phyloP scores from a whole-genome alignment of 2,329 filamentous ascomycete genomes.

The Trichoderma polysporum region DNA sequence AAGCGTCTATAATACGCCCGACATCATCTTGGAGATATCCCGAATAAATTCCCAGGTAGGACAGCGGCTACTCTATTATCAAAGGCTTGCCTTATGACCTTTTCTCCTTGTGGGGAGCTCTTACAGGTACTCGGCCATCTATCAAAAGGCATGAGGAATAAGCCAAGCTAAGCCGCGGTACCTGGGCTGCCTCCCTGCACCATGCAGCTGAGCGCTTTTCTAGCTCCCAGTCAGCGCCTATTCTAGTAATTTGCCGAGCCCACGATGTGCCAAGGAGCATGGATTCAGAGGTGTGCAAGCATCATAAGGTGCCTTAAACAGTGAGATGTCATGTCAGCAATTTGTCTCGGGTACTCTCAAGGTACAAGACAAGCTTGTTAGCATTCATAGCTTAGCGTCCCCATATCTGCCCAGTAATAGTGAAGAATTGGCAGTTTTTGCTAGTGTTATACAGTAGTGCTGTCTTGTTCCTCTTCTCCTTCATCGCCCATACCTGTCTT shows the following conservation, averaged over 20 bases:
- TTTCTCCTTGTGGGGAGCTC: not conserved
- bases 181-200: slow-evolving; percentile 4
- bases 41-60: too few relatives aligned
- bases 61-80: too few relatives aligned
- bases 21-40: too few relatives aligned
- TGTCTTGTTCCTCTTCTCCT: not conserved
- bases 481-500: not conserved
- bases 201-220: slow-evolving; percentile 18
- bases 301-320: not conserved
- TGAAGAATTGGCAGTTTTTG: not conserved
- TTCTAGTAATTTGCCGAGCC: not conserved
- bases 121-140: too few relatives aligned
- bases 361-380: not conserved
- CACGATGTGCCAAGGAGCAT: not conserved
- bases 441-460: not conserved
- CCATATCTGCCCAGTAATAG: not conserved
- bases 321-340: not conserved
- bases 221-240: not conserved
- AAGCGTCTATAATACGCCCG: too few relatives aligned
- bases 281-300: not conserved
- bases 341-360: not conserved
- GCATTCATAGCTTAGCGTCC: not conserved
- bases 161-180: not conserved
- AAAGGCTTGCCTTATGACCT: not conserved
- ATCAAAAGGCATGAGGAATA: not conserved